Evolutionary conservation across 345 rosid genomes (phyloP), one percentile per base, ranked within the genome.

Genomic region (Geranium rotundifolium): DNA sequence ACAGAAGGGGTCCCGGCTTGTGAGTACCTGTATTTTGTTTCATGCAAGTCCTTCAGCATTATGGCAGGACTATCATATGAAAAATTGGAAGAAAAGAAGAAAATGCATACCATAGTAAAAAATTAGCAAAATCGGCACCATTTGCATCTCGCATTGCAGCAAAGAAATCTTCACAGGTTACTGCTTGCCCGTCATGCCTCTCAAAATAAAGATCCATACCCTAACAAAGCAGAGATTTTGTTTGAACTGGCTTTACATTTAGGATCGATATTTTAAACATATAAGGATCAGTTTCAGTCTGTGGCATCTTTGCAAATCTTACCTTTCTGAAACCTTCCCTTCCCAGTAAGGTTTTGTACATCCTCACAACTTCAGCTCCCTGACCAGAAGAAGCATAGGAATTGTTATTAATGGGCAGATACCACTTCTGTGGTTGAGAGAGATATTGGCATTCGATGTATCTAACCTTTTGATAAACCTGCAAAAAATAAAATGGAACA

Each of bases 341-440:
- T 64, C 97, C 99, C 56, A 95, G 73, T 65, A 95, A 72, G 68
- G 97, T 95, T 81, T 95, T 95, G 95, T 95, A 95, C 99, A 95
- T 95, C 93, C 97, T 81, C 60, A 95, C 99, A 65, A 90, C 99
- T 82, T 95, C 97, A 70, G 97, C 99, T 78, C 99, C 99, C 99
- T 95, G 73, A 65, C 34, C n/a, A 62, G 19, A 0, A 58, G 52
- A 46, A 46, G 14, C 13, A 46, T 46, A 46, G 52, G 50, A 57
- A 52, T 5, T 55, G 31, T 23, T 20, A 6, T 46, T 2, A 13
- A 58, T 29, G 27, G 23, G 46, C 20, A 17, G 20, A 55, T 9
- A 55, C 6, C 17, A 17, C 18, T 18, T 5, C 19, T 34, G 16
- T 12, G 15, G 52, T 50, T 3, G 9, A 19, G 46, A 59, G 29